Evolutionary conservation across 2,329 filamentous ascomycete genomes (phyloP).

Genomic region (Venturiaceae sp.): DNA sequence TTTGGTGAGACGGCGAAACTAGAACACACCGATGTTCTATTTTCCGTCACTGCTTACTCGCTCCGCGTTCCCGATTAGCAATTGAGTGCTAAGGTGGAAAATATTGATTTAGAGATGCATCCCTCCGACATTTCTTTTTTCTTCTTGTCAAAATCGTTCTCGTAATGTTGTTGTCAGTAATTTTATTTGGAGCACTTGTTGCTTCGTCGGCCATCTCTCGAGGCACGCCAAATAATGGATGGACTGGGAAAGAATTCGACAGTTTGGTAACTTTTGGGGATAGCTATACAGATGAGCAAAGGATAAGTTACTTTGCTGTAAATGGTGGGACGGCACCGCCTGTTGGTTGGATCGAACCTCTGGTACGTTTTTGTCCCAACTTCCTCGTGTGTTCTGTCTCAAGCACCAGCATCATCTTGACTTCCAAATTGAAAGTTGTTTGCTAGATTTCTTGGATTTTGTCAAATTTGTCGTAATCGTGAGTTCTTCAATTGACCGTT

Average conservation of each 20-base stretch:
- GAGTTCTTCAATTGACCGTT: not conserved
- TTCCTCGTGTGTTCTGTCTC: not conserved
- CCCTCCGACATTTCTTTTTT: not conserved
- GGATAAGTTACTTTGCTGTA: slow-evolving; percentile 51
- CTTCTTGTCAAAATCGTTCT: no score
- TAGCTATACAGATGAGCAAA: slow-evolving; percentile 66
- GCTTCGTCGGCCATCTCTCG: not conserved
- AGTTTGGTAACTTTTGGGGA: slow-evolving; percentile 64
- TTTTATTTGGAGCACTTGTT: not conserved
- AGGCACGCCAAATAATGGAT: not conserved
- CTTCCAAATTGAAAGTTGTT: no score
- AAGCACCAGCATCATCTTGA: no score
- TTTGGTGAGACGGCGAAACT: not conserved
- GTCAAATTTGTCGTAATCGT: no score
- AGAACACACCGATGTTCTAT: not conserved
- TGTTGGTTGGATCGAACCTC: slow-evolving; percentile 43
- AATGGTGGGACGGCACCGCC: slow-evolving; percentile 54
- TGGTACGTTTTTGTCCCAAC: slow-evolving; percentile 21
- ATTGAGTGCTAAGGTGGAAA: no score
- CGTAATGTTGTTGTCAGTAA: not conserved
- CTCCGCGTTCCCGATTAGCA: no score
- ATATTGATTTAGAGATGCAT: no score
- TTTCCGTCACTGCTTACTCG: not conserved
- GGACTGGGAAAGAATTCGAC: slow-evolving; percentile 33
- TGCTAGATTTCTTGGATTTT: no score